phyloP scores from a whole-genome alignment of 1,139 yeast genomes.

The Blastobotrys aristatus region DNA sequence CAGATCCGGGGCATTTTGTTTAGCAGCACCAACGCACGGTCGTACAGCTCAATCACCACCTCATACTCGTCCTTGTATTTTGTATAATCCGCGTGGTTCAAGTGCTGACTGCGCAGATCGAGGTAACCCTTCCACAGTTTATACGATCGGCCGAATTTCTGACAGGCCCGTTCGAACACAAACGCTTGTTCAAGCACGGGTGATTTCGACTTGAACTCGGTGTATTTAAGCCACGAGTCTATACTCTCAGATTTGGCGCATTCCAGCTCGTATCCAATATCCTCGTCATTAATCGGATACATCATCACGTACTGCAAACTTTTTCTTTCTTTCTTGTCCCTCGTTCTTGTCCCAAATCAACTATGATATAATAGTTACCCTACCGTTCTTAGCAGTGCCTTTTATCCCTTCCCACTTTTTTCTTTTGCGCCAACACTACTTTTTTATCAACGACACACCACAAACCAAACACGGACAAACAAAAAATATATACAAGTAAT shows the following conservation, averaged over 20 bases:
- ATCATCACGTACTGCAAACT: neutral
- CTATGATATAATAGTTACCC: neutral
- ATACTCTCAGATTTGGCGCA: conserved; percentile 41
- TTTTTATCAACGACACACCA: neutral
- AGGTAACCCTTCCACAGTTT: conserved; percentile 56
- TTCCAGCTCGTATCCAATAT: conserved; percentile 45
- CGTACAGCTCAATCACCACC: conserved; percentile 43
- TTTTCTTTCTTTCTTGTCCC: neutral
- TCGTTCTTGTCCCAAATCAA: neutral
- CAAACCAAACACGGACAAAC: conserved; percentile 1
- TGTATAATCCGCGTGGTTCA: conserved; percentile 28
- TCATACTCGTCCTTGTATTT: conserved; percentile 31
- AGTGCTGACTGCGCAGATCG: conserved; percentile 38
- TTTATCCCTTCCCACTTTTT: neutral
- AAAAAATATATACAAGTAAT: neutral
- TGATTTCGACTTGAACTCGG: conserved; percentile 37
- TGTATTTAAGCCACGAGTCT: conserved; percentile 52
- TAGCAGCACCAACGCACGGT: conserved; percentile 43
- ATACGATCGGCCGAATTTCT: conserved; percentile 44
- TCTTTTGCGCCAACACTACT: neutral
- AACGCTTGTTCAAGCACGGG: conserved; percentile 38
- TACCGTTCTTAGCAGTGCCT: neutral
- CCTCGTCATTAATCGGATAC: conserved; percentile 28
- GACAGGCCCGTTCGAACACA: conserved; percentile 52
- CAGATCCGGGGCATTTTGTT: conserved; percentile 50